Percentiles rank a stretch among this genome's conserved stretches.
Evolutionary conservation across 108 stramenopile species (phyloP).

Genomic region (Nitzschia sp.): DNA sequence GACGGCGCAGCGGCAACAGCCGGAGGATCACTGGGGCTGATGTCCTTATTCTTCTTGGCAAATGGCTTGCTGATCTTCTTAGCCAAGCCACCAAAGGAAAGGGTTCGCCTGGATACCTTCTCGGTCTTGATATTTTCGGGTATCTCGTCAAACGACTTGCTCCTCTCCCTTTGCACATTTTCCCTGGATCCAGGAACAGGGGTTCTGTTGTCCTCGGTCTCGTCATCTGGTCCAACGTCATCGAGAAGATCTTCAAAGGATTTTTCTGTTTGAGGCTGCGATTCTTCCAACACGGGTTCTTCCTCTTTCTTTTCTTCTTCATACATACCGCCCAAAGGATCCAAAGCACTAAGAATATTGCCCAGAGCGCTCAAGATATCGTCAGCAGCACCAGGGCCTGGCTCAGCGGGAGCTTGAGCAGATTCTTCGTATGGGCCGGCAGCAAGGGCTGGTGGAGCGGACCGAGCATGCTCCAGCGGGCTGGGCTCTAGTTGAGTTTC

Average conservation of each 20-base stretch:
- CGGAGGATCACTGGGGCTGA: neutral
- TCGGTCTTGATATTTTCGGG: neutral
- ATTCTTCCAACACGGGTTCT: neutral
- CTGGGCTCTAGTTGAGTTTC: neutral
- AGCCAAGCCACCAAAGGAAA: constrained; percentile 3
- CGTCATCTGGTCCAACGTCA: constrained; percentile 6
- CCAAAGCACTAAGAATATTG: neutral
- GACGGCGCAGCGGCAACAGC: neutral
- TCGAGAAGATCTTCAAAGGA: neutral
- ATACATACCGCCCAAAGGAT: neutral
- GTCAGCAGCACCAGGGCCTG: neutral
- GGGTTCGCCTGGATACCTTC: neutral
- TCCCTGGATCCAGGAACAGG: neutral
- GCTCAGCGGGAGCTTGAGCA: neutral
- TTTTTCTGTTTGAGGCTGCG: neutral
- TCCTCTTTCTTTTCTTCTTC: constrained; percentile 19
- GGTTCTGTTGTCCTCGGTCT: neutral
- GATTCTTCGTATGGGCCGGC: neutral
- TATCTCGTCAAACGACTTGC: neutral
- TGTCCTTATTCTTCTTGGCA: neutral
- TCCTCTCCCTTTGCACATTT: neutral
- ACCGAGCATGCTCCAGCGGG: neutral
- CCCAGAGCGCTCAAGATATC: neutral
- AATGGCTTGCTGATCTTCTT: constrained; percentile 11
- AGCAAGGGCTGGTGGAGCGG: neutral